These are phyloP conservation scores for Boletus sp. DNA, from an alignment of 768 basidiomycete species.

Conservation along the genomic window DNA sequence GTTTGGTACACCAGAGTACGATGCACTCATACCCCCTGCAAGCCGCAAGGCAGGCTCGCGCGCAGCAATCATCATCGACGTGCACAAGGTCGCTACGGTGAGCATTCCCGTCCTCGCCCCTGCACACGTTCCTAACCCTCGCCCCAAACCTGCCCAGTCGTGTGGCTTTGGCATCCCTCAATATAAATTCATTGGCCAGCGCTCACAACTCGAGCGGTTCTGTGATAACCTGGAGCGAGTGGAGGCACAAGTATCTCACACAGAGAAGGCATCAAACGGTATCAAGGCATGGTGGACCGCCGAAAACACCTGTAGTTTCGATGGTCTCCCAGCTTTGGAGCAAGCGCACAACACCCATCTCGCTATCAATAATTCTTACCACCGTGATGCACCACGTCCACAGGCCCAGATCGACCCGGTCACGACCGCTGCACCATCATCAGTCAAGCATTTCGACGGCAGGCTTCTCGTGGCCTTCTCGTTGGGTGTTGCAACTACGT, in stretches of 20 bases:
- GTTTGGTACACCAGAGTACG: constrained; percentile 60
- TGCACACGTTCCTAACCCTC: neutral
- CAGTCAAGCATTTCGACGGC: neutral
- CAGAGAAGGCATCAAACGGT: constrained; percentile 35
- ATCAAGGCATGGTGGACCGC: constrained; percentile 54
- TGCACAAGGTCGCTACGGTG: constrained; percentile 55
- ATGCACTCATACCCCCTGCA: constrained; percentile 44
- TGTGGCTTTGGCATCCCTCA: constrained; percentile 65
- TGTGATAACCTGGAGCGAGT: constrained; percentile 41
- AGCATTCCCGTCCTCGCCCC: constrained; percentile 9
- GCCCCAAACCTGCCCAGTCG: constrained; percentile 40
- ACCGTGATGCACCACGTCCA: constrained; percentile 12
- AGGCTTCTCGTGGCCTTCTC: constrained; percentile 29
- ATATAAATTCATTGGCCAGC: constrained; percentile 54
- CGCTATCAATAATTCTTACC: constrained; percentile 20
- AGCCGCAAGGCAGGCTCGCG: constrained; percentile 55
- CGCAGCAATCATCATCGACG: constrained; percentile 56
- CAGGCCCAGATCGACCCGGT: neutral
- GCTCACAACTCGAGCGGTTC: constrained; percentile 48
- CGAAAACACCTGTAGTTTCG: constrained; percentile 50
- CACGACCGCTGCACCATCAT: neutral
- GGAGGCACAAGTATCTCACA: constrained; percentile 31
- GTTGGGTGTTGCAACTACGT: constrained; percentile 24
- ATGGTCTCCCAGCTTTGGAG: constrained; percentile 51
- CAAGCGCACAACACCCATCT: constrained; percentile 25